Base-by-base conservation (phyloP, 441 rosid genomes). In the Omphalea diandra region DNA sequence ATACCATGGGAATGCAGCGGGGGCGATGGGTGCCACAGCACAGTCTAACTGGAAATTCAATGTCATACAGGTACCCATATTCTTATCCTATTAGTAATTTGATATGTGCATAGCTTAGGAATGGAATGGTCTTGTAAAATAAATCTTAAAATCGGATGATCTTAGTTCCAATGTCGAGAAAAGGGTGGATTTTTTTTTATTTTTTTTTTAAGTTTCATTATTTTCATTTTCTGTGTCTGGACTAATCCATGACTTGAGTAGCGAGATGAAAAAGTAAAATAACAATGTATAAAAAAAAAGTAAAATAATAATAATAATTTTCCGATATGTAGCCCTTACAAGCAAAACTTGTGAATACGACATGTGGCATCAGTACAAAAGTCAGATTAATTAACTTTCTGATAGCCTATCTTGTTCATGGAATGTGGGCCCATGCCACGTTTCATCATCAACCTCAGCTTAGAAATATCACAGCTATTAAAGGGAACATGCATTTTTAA, bases 21-120 rank as follows among this genome's bases (percentile, higher is more conserved):
- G 83, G 58, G 91, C 98, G 0, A 93, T 96, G 98, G 94, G 88
- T 2, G 94, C 96, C 68, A 96, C 98, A 35, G 98, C 85, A 29
- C 89, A 85, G 76, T 81, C 87, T 60, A 76, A 17, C 75, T 96
- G 96, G 96, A 93, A 96, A 76, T 96, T 85, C 69, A 91, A 88
- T 67, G 89, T 87, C 24, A 69, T 90, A 44, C 99, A 96, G 93
- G 98, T 94, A 73, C n/a, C n/a, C n/a, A n/a, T 1, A 2, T 54
- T 50, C n/a, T 18, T 5, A 2, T 11, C 24, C 17, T 43, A 14
- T 43, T 8, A 1, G 12, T 41, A 41, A n/a, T n/a, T n/a, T n/a
- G n/a, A n/a, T n/a, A n/a, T n/a, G n/a, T n/a, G n/a, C n/a, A n/a
- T n/a, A n/a, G n/a, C n/a, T n/a, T n/a, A n/a, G n/a, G n/a, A n/a